phyloP scores from a whole-genome alignment of 805 yeast species.

The Nakazawaea wyomingensis region DNA sequence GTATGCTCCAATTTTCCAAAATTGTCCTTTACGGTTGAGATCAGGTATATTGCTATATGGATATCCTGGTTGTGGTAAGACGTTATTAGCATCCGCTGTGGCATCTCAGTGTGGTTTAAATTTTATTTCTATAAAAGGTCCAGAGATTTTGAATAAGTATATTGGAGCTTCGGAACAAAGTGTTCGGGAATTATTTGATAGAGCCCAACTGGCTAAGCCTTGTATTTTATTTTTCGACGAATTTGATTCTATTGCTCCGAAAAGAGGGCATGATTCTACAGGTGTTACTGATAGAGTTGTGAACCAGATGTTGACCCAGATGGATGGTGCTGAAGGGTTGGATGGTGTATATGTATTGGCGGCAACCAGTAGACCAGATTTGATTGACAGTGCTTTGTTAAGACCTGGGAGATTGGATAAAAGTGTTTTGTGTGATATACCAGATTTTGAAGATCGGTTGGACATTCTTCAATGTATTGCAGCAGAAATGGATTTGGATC shows the following conservation, averaged over 20 bases:
- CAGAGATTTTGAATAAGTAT: constrained; percentile 90
- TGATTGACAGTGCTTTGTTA: constrained; percentile 88
- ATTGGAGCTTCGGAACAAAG: constrained; percentile 97
- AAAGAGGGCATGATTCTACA: constrained; percentile 95
- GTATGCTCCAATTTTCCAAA: constrained; percentile 90
- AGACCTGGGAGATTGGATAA: constrained; percentile 97
- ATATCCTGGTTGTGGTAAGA: constrained; percentile 97
- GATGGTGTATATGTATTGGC: constrained; percentile 97
- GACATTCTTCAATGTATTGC: constrained; percentile 64
- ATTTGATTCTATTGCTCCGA: constrained; percentile 95
- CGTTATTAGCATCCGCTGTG: constrained; percentile 86
- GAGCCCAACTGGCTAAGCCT: constrained; percentile 93
- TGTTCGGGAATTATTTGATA: constrained; percentile 85
- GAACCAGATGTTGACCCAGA: constrained; percentile 92
- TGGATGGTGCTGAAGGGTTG: constrained; percentile 98
- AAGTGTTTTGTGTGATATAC: constrained; percentile 86
- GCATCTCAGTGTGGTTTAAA: constrained; percentile 92
- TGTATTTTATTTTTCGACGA: constrained; percentile 92
- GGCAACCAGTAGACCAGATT: constrained; percentile 93
- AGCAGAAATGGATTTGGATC: constrained; percentile 53
- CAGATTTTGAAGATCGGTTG: constrained; percentile 59
- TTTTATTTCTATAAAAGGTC: constrained; percentile 91
- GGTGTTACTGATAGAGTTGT: constrained; percentile 98
- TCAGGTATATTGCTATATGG: constrained; percentile 91
- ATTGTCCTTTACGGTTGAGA: constrained; percentile 80